These are phyloP conservation scores for Elongisporangium undulatum DNA, from an alignment of 352 stramenopile species.

Conservation along the genomic window DNA sequence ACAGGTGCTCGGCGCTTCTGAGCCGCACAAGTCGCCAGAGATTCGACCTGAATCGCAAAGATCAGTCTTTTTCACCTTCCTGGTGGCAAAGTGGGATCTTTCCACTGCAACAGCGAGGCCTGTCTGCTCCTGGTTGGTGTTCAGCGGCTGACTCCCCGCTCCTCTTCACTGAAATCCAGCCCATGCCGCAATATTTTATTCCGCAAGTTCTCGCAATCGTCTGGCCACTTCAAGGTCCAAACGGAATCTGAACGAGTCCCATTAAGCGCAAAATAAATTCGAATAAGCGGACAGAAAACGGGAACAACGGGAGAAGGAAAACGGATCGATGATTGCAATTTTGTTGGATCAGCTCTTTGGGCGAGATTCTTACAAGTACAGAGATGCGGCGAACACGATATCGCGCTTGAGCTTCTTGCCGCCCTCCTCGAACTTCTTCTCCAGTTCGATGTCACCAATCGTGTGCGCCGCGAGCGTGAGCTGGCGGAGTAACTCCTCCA, in stretches of 20 bases:
- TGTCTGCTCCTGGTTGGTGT: neutral
- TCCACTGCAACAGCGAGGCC: neutral
- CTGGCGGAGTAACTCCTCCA: conserved; percentile 98
- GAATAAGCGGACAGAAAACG: neutral
- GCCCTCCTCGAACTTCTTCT: conserved; percentile 97
- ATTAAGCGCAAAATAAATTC: neutral
- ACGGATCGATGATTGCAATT: neutral
- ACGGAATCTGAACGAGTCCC: no score
- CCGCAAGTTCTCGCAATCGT: neutral
- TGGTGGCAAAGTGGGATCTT: neutral
- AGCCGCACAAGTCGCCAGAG: neutral
- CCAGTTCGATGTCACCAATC: conserved; percentile 96
- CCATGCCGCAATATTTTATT: neutral
- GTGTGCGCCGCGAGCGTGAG: conserved; percentile 93
- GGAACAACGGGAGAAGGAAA: neutral
- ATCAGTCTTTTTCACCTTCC: neutral
- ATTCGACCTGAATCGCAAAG: neutral
- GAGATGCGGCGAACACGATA: conserved; percentile 99
- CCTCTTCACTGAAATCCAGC: neutral
- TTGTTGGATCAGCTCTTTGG: neutral
- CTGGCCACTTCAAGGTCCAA: neutral
- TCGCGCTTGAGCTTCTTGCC: conserved; percentile 97
- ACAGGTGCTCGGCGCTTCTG: neutral
- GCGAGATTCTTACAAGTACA: conserved; percentile 90
- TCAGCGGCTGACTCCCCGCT: neutral